Conservation (phyloP, 768 basidiomycete genomes). For the Kwoniella dejecticola region DNA sequence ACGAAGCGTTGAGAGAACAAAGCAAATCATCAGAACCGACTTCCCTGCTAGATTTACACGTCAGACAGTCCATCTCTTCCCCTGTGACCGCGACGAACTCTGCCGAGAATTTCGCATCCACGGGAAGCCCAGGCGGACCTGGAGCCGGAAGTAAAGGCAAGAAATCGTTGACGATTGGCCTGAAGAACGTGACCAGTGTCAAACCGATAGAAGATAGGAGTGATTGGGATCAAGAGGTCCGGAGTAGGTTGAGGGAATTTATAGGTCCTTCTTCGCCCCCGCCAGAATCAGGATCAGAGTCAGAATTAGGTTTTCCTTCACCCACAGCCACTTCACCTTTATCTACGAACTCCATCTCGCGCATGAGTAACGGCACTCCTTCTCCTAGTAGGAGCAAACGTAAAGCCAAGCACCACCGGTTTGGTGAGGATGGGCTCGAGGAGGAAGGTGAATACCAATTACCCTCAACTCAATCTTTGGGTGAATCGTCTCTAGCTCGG, state of each 20-base stretch:
- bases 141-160: slow-evolving; percentile 3
- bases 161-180: not conserved
- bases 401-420: too few species aligned
- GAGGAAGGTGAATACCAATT: not conserved
- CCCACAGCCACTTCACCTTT: not conserved
- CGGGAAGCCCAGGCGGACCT: too few species aligned
- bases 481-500: slow-evolving; percentile 34
- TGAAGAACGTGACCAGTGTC: slow-evolving; percentile 29
- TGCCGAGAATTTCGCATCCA: too few species aligned
- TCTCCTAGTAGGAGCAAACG: slow-evolving; percentile 13
- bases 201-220: slow-evolving; percentile 27
- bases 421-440: not conserved
- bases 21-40: slow-evolving; percentile 17
- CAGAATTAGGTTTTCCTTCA: not conserved
- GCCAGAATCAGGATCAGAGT: not conserved
- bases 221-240: slow-evolving; percentile 40
- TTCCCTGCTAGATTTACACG: slow-evolving; percentile 39
- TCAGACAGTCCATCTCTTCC: slow-evolving; percentile 10
- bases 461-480: slow-evolving; percentile 41
- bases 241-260: slow-evolving; percentile 23
- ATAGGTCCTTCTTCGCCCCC: slow-evolving; percentile 27
- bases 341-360: too few species aligned
- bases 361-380: too few species aligned
- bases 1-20: slow-evolving; percentile 26
- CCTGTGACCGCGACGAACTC: not conserved